These are phyloP conservation scores for Phaeophleospora eucalypticola DNA, from an alignment of 2,329 filamentous ascomycete species.

Conservation along the genomic window DNA sequence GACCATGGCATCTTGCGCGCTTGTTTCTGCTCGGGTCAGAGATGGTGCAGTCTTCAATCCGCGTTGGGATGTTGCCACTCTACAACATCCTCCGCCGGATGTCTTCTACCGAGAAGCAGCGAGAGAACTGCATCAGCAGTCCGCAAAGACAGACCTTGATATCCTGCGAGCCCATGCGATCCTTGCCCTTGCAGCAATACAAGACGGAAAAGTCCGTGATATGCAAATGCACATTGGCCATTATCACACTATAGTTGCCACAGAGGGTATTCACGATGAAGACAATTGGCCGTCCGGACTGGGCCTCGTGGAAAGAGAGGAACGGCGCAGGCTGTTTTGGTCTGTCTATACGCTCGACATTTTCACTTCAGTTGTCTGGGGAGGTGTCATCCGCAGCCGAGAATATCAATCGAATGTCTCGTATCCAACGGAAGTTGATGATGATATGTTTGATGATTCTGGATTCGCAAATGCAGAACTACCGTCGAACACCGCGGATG, in stretches of 20 bases:
- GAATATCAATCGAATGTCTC: constrained; percentile 44
- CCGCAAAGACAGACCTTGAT: constrained; percentile 23
- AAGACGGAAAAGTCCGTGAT: constrained; percentile 43
- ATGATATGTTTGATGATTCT: constrained; percentile 34
- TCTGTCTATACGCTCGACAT: constrained; percentile 55
- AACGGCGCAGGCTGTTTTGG: constrained; percentile 49
- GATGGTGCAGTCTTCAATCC: constrained; percentile 42
- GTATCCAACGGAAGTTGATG: constrained; percentile 45
- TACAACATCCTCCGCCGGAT: constrained; percentile 34
- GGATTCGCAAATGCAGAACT: constrained; percentile 30
- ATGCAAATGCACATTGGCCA: constrained; percentile 48
- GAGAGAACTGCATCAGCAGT: constrained; percentile 24
- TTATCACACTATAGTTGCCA: constrained; percentile 46
- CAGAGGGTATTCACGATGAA: constrained; percentile 48
- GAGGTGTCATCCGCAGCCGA: constrained; percentile 41
- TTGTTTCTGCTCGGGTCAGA: constrained; percentile 44
- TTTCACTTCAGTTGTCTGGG: constrained; percentile 51
- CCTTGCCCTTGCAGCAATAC: constrained; percentile 47
- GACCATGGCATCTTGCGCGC: constrained; percentile 47
- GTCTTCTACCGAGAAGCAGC: constrained; percentile 37
- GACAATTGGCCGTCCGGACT: constrained; percentile 46
- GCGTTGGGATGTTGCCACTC: constrained; percentile 28
- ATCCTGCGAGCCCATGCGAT: constrained; percentile 43
- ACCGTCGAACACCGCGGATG: not conserved
- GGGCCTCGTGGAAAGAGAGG: constrained; percentile 43